Conservation (phyloP, 1,284 basidiomycete species). For the Coniferiporia weirii region DNA sequence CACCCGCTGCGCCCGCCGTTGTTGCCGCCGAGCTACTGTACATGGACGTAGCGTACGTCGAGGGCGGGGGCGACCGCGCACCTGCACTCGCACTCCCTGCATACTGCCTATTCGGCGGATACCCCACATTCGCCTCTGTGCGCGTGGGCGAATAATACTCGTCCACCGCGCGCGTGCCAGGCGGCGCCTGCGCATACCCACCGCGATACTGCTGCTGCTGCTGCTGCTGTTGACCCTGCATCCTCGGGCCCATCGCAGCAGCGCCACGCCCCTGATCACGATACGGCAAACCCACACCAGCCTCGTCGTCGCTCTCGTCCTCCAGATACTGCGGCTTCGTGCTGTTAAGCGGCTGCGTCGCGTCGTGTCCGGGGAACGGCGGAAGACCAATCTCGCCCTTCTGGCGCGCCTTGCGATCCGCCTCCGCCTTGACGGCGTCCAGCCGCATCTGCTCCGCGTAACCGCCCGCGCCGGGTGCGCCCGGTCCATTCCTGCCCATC, state of each 20-base stretch:
- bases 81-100: conserved; percentile 34
- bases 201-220: conserved; percentile 33
- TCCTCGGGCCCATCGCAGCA: conserved; percentile 27
- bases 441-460: conserved; percentile 65
- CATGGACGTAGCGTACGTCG: conserved; percentile 31
- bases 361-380: conserved; percentile 61
- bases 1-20: conserved; percentile 21
- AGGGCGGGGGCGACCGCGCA: conserved; percentile 21
- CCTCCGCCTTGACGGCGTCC: conserved; percentile 78
- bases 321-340: conserved; percentile 56
- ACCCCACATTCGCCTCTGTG: conserved; percentile 36
- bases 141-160: conserved; percentile 53
- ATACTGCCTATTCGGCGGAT: conserved; percentile 29
- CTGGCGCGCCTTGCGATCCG: conserved; percentile 68
- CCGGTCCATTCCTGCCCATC: conserved; percentile 25
- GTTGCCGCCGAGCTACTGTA: conserved; percentile 29
- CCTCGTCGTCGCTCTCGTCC: conserved; percentile 27
- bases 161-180: conserved; percentile 65
- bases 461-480: conserved; percentile 20
- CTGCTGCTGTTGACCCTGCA: conserved; percentile 28
- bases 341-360: not conserved
- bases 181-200: conserved; percentile 59
- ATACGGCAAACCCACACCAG: conserved; percentile 18
- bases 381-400: conserved; percentile 65
- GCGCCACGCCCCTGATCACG: conserved; percentile 2